Conservation (phyloP, 2,329 filamentous ascomycete genomes). For the Chaetomium sp. region DNA sequence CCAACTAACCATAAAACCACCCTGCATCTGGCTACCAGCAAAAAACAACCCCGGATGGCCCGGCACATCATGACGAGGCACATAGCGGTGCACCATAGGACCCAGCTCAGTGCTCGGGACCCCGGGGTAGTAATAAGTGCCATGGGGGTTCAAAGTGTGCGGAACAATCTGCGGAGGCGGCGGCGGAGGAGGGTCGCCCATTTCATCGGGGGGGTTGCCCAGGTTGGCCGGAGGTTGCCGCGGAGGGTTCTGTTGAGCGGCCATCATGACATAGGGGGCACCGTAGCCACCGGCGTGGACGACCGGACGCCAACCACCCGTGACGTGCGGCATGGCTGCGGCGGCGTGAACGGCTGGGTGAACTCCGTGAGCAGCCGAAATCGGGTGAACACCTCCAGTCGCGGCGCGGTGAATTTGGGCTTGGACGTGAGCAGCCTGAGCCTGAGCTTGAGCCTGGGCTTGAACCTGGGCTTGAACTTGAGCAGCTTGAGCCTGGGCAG, state of each 20-base stretch:
- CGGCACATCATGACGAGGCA: conserved; percentile 44
- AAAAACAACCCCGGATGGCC: background rate
- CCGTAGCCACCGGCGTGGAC: background rate
- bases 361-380: no score
- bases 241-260: no score
- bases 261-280: background rate
- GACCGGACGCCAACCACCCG: background rate
- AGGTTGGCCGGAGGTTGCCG: conserved; percentile 1
- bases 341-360: no score
- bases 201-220: conserved; percentile 8
- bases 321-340: no score
- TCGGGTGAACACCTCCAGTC: no score
- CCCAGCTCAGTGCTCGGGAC: conserved; percentile 53
- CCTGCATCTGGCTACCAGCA: conserved; percentile 1
- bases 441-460: no score
- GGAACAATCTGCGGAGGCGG: conserved; percentile 6
- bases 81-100: conserved; percentile 48
- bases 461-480: conserved; percentile 2
- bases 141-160: conserved; percentile 21
- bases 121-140: conserved; percentile 51
- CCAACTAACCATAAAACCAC: conserved; percentile 10
- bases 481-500: conserved; percentile 9
- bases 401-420: no score
- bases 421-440: no score
- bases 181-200: conserved; percentile 7